A percentile compares a stretch with the other conserved stretches of the same genome.
Conservation (phyloP, 1,284 basidiomycete genomes). For the Ceratobasidium sp. region DNA sequence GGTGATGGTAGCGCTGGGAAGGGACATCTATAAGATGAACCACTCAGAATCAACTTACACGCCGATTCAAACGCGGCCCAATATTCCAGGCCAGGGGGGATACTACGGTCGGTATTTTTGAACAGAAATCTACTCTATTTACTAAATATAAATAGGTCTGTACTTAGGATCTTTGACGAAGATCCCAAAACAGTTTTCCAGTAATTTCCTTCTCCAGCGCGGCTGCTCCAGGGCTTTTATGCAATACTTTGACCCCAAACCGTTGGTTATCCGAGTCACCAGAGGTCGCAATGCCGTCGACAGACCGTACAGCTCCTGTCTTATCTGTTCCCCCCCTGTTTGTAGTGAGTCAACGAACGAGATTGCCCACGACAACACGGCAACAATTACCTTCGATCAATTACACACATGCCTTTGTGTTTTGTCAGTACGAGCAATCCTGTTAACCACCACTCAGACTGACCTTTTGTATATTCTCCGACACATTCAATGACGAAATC, state of each 20-base stretch:
- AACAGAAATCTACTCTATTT: too few relatives aligned
- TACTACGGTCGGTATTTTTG: too few relatives aligned
- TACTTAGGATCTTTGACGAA: neutral
- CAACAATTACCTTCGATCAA: conserved; percentile 54
- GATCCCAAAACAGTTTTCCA: conserved; percentile 34
- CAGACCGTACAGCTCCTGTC: conserved; percentile 41
- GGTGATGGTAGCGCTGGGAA: too few relatives aligned
- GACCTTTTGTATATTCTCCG: conserved; percentile 56
- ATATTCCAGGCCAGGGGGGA: too few relatives aligned
- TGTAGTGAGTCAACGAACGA: neutral
- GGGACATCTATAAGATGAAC: too few relatives aligned
- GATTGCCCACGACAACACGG: neutral
- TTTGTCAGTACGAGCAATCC: neutral
- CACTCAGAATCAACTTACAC: too few relatives aligned
- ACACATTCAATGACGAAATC: conserved; percentile 57
- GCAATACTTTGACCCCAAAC: conserved; percentile 26
- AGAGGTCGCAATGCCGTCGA: conserved; percentile 38
- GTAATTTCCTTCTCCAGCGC: conserved; percentile 8
- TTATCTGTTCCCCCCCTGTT: conserved; percentile 45
- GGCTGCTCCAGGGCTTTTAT: conserved; percentile 1
- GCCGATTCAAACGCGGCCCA: too few relatives aligned
- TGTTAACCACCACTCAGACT: neutral
- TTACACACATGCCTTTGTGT: conserved; percentile 58
- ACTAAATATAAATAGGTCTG: neutral
- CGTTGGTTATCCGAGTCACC: neutral